phyloP scores from a whole-genome alignment of 805 yeast genomes.

The Priceomyces carsonii region DNA sequence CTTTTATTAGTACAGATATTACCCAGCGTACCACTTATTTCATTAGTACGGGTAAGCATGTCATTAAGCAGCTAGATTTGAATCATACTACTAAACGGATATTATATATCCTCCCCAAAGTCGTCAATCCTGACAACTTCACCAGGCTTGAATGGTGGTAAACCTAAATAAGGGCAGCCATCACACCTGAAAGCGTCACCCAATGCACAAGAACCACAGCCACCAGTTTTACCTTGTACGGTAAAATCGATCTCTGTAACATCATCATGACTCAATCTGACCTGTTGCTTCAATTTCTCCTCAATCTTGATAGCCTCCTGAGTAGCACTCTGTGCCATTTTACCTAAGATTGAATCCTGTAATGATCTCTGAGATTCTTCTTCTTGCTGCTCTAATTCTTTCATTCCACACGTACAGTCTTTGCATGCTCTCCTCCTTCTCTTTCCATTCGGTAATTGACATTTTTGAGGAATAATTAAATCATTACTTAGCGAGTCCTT shows the following conservation, averaged over 20 bases:
- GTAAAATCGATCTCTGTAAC: slow-evolving; percentile 92
- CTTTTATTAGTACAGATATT: too few relatives aligned
- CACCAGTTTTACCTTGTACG: slow-evolving; percentile 94
- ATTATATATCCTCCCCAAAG: slow-evolving; percentile 72
- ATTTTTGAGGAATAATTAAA: slow-evolving; percentile 58
- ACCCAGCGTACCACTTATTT: too few relatives aligned
- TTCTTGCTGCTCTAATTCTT: slow-evolving; percentile 79
- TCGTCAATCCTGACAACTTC: slow-evolving; percentile 77
- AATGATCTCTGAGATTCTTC: slow-evolving; percentile 41
- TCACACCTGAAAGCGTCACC: slow-evolving; percentile 99
- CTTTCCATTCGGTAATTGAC: slow-evolving; percentile 52
- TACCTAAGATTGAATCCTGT: slow-evolving; percentile 46
- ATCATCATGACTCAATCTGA: slow-evolving; percentile 64
- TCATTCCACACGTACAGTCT: slow-evolving; percentile 96
- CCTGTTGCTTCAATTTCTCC: slow-evolving; percentile 45
- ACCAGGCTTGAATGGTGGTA: slow-evolving; percentile 98
- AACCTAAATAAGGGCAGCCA: slow-evolving; percentile 95
- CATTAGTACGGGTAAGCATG: slow-evolving; percentile 1
- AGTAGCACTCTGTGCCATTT: slow-evolving; percentile 52
- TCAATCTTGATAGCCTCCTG: slow-evolving; percentile 57
- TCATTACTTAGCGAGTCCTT: slow-evolving; percentile 27
- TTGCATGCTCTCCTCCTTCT: slow-evolving; percentile 92
- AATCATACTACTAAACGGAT: too few relatives aligned
- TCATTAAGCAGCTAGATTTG: not conserved
- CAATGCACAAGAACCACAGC: slow-evolving; percentile 94